A percentile compares a stretch with the other conserved stretches of the same genome.
Conservation (phyloP, 1,139 yeast genomes). For the Blastobotrys illinoisensis region DNA sequence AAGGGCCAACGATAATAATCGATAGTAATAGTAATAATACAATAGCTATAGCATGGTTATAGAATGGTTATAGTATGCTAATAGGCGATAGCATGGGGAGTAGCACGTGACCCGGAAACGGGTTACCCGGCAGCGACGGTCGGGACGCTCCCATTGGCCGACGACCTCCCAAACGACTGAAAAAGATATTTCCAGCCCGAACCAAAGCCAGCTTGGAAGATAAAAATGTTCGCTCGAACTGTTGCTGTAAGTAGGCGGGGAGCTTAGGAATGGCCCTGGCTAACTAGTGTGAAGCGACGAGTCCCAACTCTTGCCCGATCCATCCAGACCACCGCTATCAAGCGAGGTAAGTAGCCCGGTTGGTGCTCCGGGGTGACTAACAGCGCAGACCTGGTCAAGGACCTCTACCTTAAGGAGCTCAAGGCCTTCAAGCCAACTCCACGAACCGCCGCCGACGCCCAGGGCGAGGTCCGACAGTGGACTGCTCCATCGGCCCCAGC, state of each 20-base stretch:
- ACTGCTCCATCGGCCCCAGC: constrained; percentile 68
- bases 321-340: constrained; percentile 21
- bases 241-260: constrained; percentile 11
- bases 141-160: not conserved
- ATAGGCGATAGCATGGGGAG: too few species aligned
- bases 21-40: too few species aligned
- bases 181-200: not conserved
- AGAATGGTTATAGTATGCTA: too few species aligned
- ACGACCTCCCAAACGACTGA: not conserved
- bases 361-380: not conserved
- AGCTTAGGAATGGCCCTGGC: not conserved
- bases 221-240: constrained; percentile 12
- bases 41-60: too few species aligned
- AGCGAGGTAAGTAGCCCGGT: constrained; percentile 18
- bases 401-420: constrained; percentile 80
- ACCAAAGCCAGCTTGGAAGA: not conserved
- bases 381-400: constrained; percentile 59
- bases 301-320: constrained; percentile 16
- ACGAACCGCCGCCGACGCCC: constrained; percentile 66
- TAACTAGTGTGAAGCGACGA: constrained; percentile 7
- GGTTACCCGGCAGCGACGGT: not conserved
- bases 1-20: too few species aligned
- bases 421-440: constrained; percentile 84
- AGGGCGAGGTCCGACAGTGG: constrained; percentile 78
- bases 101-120: not conserved